Evolutionary conservation across 2,329 filamentous ascomycete species (phyloP).

Genomic region (Ceratocystis diversiconidia): DNA sequence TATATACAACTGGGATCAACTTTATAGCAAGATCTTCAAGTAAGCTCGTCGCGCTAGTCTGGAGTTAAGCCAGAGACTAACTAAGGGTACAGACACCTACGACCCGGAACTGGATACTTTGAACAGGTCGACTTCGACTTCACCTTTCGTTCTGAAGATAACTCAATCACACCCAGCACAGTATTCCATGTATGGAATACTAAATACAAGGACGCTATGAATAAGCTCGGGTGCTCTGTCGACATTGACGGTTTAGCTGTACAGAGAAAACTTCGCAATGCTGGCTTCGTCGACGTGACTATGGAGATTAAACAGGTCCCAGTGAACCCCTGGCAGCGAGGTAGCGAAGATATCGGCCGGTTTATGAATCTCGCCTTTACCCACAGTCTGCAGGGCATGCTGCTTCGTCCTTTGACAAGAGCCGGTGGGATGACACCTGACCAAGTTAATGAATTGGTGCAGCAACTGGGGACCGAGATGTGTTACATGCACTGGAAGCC

Average conservation of each 20-base stretch:
- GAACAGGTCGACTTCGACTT: slow-evolving; percentile 89
- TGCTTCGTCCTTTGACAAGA: slow-evolving; percentile 55
- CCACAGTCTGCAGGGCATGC: slow-evolving; percentile 58
- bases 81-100: slow-evolving; percentile 47
- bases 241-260: slow-evolving; percentile 32
- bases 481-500: slow-evolving; percentile 52
- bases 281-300: slow-evolving; percentile 68
- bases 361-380: slow-evolving; percentile 75
- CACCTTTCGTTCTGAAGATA: slow-evolving; percentile 56
- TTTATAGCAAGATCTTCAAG: slow-evolving; percentile 58
- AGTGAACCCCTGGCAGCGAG: slow-evolving; percentile 57
- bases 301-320: slow-evolving; percentile 56
- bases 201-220: slow-evolving; percentile 53
- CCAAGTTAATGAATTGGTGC: slow-evolving; percentile 48
- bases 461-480: slow-evolving; percentile 52
- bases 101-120: slow-evolving; percentile 58
- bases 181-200: slow-evolving; percentile 55
- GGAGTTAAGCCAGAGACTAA: not conserved
- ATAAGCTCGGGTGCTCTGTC: slow-evolving; percentile 49
- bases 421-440: slow-evolving; percentile 34
- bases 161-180: slow-evolving; percentile 42
- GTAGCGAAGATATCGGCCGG: slow-evolving; percentile 51
- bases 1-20: slow-evolving; percentile 57
- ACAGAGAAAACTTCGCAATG: slow-evolving; percentile 41
- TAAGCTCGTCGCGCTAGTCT: slow-evolving; percentile 29